phyloP scores from a whole-genome alignment of 169 alveolate species.

The Cryptosporidium tyzzeri region DNA sequence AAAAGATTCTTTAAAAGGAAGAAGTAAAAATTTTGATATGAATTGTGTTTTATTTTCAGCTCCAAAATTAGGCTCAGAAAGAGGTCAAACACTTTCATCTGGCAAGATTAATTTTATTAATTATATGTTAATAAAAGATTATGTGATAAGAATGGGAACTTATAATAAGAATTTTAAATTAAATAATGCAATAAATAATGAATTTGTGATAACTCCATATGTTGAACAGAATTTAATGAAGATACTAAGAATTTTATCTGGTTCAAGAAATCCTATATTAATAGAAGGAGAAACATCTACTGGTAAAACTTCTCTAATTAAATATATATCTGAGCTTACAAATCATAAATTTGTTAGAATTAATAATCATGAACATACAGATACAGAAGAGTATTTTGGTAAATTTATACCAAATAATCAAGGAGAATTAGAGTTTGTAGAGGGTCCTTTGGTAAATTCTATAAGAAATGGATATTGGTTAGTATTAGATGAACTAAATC shows the following conservation, averaged over 20 bases:
- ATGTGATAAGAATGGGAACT: conserved; percentile 68
- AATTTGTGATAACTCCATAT: conserved; percentile 91
- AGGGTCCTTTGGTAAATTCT: conserved; percentile 98
- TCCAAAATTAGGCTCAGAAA: neutral
- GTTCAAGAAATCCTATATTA: conserved; percentile 95
- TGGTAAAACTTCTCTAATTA: conserved; percentile 98
- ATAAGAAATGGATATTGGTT: conserved; percentile 98
- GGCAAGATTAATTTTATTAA: conserved; percentile 2
- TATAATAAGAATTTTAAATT: conserved; percentile 70
- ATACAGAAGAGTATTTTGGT: conserved; percentile 98
- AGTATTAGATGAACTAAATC: conserved; percentile 98
- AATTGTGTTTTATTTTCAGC: neutral
- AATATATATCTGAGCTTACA: conserved; percentile 93
- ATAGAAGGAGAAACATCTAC: conserved; percentile 99
- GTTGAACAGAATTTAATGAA: conserved; percentile 89
- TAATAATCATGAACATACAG: conserved; percentile 99
- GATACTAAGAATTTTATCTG: conserved; percentile 92
- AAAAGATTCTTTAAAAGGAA: neutral
- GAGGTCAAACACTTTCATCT: neutral
- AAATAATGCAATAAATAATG: conserved; percentile 78
- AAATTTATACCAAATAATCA: conserved; percentile 91
- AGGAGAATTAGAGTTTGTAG: conserved; percentile 93
- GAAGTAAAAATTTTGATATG: neutral
- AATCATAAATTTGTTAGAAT: conserved; percentile 96
- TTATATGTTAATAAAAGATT: conserved; percentile 48